phyloP scores from a whole-genome alignment of 2,329 filamentous ascomycete genomes.

The Hymenoscyphus scutula region DNA sequence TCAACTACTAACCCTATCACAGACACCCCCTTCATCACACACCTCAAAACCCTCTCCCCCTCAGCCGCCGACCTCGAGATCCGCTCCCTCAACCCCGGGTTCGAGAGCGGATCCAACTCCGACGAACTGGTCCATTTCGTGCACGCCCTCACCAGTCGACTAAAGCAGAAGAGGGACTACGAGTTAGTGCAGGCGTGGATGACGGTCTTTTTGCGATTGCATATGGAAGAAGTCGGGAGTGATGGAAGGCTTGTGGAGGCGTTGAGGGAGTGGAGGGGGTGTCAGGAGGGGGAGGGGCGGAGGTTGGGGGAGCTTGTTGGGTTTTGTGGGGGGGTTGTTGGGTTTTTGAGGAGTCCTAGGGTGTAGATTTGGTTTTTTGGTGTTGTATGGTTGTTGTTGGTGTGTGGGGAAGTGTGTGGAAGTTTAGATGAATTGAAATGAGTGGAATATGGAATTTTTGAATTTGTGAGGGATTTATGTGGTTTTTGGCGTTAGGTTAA shows the following conservation, averaged over 20 bases:
- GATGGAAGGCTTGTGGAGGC: conserved; percentile 52
- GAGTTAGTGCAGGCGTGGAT: conserved; percentile 97
- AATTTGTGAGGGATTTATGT: no score
- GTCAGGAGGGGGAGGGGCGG: conserved; percentile 68
- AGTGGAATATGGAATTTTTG: no score
- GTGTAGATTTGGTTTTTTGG: not conserved
- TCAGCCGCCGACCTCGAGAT: conserved; percentile 89
- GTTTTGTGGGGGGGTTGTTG: conserved; percentile 83
- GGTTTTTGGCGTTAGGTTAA: no score
- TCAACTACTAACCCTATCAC: conserved; percentile 21
- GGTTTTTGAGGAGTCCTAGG: conserved; percentile 49
- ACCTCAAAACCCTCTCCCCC: conserved; percentile 78
- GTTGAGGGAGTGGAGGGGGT: conserved; percentile 66
- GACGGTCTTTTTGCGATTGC: conserved; percentile 83
- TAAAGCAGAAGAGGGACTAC: conserved; percentile 74
- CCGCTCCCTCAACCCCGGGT: conserved; percentile 63
- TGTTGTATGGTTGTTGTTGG: no score
- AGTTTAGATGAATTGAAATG: no score
- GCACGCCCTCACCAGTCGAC: conserved; percentile 68
- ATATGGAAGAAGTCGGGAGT: conserved; percentile 57
- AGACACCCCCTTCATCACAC: conserved; percentile 68
- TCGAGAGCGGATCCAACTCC: conserved; percentile 45
- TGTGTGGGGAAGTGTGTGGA: no score
- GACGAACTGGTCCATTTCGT: conserved; percentile 81
- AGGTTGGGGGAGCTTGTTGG: conserved; percentile 76